phyloP scores from a whole-genome alignment of 768 basidiomycete genomes.

The Dioszegia hungarica region DNA sequence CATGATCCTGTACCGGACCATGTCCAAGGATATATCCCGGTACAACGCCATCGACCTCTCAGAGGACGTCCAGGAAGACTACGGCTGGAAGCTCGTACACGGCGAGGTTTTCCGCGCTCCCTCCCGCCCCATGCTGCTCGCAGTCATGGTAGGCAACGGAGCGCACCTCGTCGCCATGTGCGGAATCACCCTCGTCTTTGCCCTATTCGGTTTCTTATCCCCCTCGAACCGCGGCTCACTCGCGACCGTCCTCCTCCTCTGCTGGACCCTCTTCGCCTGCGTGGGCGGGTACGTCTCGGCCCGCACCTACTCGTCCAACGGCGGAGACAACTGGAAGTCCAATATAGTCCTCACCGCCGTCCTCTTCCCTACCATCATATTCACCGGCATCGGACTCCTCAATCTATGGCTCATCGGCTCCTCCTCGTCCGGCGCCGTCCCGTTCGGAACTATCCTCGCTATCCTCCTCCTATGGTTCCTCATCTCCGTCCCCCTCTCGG shows the following conservation, averaged over 20 bases:
- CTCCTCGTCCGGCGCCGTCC: slow-evolving; percentile 89
- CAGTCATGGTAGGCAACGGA: slow-evolving; percentile 86
- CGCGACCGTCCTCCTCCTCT: slow-evolving; percentile 88
- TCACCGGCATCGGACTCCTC: slow-evolving; percentile 78
- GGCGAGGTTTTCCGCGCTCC: slow-evolving; percentile 93
- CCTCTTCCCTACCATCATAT: slow-evolving; percentile 75
- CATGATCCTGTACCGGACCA: slow-evolving; percentile 78
- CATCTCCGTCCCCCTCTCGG: slow-evolving; percentile 83
- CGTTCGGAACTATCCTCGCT: slow-evolving; percentile 87
- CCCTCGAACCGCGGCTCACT: slow-evolving; percentile 93
- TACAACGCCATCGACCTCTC: slow-evolving; percentile 92
- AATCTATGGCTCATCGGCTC: slow-evolving; percentile 81
- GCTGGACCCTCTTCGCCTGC: slow-evolving; percentile 90
- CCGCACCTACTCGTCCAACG: slow-evolving; percentile 72
- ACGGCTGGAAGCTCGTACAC: slow-evolving; percentile 96
- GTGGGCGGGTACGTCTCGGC: slow-evolving; percentile 85
- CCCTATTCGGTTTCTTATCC: slow-evolving; percentile 84
- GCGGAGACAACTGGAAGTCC: slow-evolving; percentile 70
- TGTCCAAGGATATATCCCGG: slow-evolving; percentile 86
- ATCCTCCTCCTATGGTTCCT: slow-evolving; percentile 87
- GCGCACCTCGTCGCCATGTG: slow-evolving; percentile 81
- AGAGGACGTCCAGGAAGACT: slow-evolving; percentile 95
- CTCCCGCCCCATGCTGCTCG: slow-evolving; percentile 66
- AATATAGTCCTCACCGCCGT: slow-evolving; percentile 86
- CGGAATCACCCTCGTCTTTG: slow-evolving; percentile 84